A percentile compares a stretch with the other conserved stretches of the same genome.
Evolutionary conservation across 2,329 filamentous ascomycete genomes (phyloP).

Genomic region (Aspergillus vadensis): DNA sequence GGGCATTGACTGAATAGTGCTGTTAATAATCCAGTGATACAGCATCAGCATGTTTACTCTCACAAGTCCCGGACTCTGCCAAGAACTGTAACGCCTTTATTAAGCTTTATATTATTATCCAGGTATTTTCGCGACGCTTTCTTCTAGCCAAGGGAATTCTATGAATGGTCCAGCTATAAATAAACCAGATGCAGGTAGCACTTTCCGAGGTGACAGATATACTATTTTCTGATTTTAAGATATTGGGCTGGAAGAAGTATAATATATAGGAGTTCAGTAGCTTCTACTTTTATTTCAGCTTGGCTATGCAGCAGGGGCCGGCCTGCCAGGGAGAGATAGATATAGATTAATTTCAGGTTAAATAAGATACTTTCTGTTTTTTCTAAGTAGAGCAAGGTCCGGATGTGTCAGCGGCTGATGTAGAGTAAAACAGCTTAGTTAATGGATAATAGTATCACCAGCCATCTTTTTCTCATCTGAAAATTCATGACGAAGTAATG

Average conservation of each 20-base stretch:
- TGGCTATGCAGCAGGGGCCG: conserved; percentile 16
- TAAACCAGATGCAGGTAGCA: conserved; percentile 22
- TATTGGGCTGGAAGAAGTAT: conserved; percentile 20
- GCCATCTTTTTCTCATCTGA: too few species aligned
- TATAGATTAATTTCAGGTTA: conserved; percentile 32
- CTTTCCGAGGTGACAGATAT: conserved; percentile 27
- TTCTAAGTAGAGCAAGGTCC: background rate
- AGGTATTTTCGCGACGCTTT: conserved; percentile 28
- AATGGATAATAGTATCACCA: background rate
- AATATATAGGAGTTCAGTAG: conserved; percentile 26
- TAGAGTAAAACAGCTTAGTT: background rate
- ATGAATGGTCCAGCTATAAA: conserved; percentile 31
- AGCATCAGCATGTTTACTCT: conserved; percentile 29
- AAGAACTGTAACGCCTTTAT: conserved; percentile 30
- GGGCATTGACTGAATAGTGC: conserved; percentile 32
- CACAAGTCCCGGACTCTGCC: conserved; percentile 24
- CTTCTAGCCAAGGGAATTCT: conserved; percentile 29
- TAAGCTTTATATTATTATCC: conserved; percentile 28
- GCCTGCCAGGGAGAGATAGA: conserved; percentile 4
- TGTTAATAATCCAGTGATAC: conserved; percentile 29
- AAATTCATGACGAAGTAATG: background rate
- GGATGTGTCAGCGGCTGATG: background rate
- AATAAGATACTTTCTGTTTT: conserved; percentile 28
- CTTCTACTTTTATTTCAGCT: conserved; percentile 25
- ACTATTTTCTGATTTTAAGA: conserved; percentile 27